phyloP scores from a whole-genome alignment of 2,329 filamentous ascomycete species.

The Elsinoe perseae region DNA sequence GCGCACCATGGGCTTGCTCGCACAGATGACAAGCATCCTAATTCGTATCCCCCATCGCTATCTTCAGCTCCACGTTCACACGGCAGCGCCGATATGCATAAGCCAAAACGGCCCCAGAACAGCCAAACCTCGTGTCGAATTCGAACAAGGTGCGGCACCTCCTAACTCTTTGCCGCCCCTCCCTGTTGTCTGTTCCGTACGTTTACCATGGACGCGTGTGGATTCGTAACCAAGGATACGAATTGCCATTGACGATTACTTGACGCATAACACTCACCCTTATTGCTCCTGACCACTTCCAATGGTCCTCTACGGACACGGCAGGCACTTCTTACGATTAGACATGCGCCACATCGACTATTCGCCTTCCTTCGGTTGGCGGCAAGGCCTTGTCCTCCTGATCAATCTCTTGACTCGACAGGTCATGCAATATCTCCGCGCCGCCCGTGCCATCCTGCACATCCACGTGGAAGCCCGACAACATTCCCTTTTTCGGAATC shows the following conservation, averaged over 20 bases:
- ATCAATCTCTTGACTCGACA: constrained; percentile 12
- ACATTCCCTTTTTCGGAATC: neutral
- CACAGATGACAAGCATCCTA: neutral
- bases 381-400: constrained; percentile 10
- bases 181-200: neutral
- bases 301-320: neutral
- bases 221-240: neutral
- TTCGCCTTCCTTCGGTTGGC: neutral
- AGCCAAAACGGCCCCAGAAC: no score
- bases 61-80: constrained; percentile 4
- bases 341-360: neutral
- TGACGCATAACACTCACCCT: neutral
- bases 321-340: neutral
- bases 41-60: neutral
- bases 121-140: neutral
- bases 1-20: neutral
- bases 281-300: constrained; percentile 7
- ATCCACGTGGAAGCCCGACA: constrained; percentile 8
- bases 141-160: constrained; percentile 1
- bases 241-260: constrained; percentile 10
- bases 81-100: neutral
- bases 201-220: neutral
- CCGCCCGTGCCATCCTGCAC: constrained; percentile 10
- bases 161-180: neutral
- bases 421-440: neutral